Conservation (phyloP, 495 filamentous ascomycete species). For the Sordaria brevicollis region DNA sequence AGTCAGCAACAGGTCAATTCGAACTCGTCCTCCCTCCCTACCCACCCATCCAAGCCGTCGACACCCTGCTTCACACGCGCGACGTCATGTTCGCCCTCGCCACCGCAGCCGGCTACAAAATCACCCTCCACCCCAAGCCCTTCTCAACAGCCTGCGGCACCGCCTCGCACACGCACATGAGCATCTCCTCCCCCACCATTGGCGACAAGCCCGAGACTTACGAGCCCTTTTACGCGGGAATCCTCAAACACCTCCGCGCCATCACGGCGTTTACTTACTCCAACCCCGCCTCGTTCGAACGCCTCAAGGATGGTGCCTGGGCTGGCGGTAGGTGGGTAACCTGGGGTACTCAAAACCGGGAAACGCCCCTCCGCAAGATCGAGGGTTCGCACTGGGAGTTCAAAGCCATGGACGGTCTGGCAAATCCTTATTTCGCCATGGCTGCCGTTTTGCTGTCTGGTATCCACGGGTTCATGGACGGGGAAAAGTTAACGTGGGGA, state of each 20-base stretch:
- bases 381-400: constrained; percentile 59
- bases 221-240: constrained; percentile 54
- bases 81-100: constrained; percentile 54
- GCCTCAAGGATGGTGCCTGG: constrained; percentile 60
- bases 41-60: constrained; percentile 57
- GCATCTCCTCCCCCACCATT: constrained; percentile 37
- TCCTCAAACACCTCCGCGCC: constrained; percentile 53
- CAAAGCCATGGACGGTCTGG: constrained; percentile 57
- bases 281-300: constrained; percentile 48
- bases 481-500: constrained; percentile 35
- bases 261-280: constrained; percentile 57
- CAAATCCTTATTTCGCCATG: constrained; percentile 62
- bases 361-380: constrained; percentile 55
- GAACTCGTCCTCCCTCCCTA: constrained; percentile 66
- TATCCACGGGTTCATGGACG: constrained; percentile 42
- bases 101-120: constrained; percentile 47
- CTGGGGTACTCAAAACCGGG: constrained; percentile 71
- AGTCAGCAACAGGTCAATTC: constrained; percentile 65
- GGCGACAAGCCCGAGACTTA: constrained; percentile 30
- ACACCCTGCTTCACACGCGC: constrained; percentile 61
- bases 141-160: constrained; percentile 48
- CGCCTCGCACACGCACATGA: constrained; percentile 60
- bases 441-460: constrained; percentile 60
- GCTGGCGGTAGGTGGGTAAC: constrained; percentile 61
- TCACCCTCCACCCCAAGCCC: constrained; percentile 73